Percentiles rank a stretch among this genome's conserved stretches.
phyloP scores from a whole-genome alignment of 768 basidiomycete species.

The Suillus fuscotomentosus region DNA sequence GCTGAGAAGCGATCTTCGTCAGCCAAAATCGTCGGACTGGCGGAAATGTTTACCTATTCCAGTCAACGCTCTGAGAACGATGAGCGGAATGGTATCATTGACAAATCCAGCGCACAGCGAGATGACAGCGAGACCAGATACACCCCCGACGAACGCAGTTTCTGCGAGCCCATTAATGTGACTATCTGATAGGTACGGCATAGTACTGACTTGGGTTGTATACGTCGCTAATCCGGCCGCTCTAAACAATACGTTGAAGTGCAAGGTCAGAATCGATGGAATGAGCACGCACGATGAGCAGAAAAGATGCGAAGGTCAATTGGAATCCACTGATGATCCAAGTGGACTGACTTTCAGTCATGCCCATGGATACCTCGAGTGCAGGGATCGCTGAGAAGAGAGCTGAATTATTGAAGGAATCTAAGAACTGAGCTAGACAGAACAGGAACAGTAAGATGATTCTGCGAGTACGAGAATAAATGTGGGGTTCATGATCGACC shows the following conservation, averaged over 20 bases:
- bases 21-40: background rate
- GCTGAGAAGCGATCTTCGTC: constrained; percentile 24
- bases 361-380: constrained; percentile 22
- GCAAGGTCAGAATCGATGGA: background rate
- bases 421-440: constrained; percentile 42
- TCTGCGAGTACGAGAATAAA: constrained; percentile 26
- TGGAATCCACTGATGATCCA: constrained; percentile 46
- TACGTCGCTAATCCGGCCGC: constrained; percentile 38
- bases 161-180: constrained; percentile 21
- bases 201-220: constrained; percentile 38
- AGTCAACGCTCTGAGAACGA: constrained; percentile 50
- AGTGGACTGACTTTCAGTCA: constrained; percentile 23
- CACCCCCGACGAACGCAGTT: constrained; percentile 41
- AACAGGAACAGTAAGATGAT: constrained; percentile 33
- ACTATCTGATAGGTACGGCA: background rate
- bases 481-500: constrained; percentile 3
- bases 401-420: constrained; percentile 41
- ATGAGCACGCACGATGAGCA: constrained; percentile 30
- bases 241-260: constrained; percentile 21
- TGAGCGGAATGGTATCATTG: constrained; percentile 42
- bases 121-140: constrained; percentile 39
- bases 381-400: constrained; percentile 39
- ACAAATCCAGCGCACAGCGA: constrained; percentile 48
- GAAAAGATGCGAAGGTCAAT: constrained; percentile 41
- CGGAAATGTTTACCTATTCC: constrained; percentile 38